Evolutionary conservation across 2,329 filamentous ascomycete genomes (phyloP), one percentile per base, ranked within the genome.

Genomic region (Aspergillus floridensis): DNA sequence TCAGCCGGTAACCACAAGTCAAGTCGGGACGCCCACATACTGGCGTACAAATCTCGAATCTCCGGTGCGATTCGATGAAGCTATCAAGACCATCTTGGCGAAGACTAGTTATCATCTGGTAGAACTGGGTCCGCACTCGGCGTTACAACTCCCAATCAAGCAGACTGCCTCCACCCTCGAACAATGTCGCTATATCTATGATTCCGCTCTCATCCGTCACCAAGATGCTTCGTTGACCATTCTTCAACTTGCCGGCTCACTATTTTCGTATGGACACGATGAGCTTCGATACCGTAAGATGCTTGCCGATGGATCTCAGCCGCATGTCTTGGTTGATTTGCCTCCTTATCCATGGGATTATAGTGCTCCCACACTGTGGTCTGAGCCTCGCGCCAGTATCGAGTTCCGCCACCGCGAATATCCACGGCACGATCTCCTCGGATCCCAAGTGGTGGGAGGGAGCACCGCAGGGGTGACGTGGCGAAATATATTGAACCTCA

Each of bases 281-380:
- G 32, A 41, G 1, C 31, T 53, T 10, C 21, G 44, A 2, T 29
- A 53, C 21, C 50, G 2, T 1, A n/a, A n/a, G 5, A 24, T 53
- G 10, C 16, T 53, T 6, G 21, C 12, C 3, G 22, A 29, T 19
- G 12, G 47, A 2, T 1, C 8, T 5, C 19, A 4, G 12, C 55
- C 53, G 8, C 46, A 52, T 21, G 35, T 66, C 11, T 53, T 70
- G 1, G 26, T 55, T 1, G 63, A 72, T 50, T 58, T 74, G 3
- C 71, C 71, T 1, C 38, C 63, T 1, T 73, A 72, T 44, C 21
- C 56, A 1, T 73, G 66, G 65, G 64, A 67, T 31, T 66, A 71
- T 16, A 38, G 19, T 46, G 49, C 49, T 2, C 48, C 49, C 8
- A 46, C 56, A 1, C 64, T 66, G 38, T 73, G 69, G 68, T 46